phyloP scores from a whole-genome alignment of 345 rosid species.

The Camelina hispida region DNA sequence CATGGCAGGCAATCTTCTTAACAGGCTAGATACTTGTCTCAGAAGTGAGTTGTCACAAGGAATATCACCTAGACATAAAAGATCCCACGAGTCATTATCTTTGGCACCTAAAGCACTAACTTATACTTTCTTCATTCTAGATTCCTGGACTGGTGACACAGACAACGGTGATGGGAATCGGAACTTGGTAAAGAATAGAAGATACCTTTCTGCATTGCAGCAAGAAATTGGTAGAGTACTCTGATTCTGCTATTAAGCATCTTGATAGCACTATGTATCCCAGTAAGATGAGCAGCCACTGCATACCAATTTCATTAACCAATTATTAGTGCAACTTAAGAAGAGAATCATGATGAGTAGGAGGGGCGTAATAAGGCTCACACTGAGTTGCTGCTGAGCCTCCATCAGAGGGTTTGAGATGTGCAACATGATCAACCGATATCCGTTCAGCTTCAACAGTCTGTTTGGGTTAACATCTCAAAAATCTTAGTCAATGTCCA shows the following conservation, averaged over 20 bases:
- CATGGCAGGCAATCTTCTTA: slow-evolving; percentile 91
- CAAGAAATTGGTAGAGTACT: slow-evolving; percentile 91
- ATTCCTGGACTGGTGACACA: not conserved
- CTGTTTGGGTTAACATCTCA: slow-evolving; percentile 47
- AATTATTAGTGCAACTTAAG: not conserved
- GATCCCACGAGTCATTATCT: slow-evolving; percentile 28
- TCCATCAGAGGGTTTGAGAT: slow-evolving; percentile 94
- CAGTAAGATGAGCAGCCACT: slow-evolving; percentile 99
- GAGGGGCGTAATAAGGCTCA: slow-evolving; percentile 37
- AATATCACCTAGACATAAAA: slow-evolving; percentile 71
- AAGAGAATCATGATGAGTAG: not conserved
- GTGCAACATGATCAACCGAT: slow-evolving; percentile 99
- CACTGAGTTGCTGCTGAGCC: slow-evolving; percentile 98
- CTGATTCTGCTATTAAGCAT: slow-evolving; percentile 94
- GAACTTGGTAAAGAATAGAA: not conserved
- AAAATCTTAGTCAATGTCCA: not conserved
- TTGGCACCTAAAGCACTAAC: slow-evolving; percentile 13
- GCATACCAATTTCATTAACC: slow-evolving; percentile 33
- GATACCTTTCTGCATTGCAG: slow-evolving; percentile 89
- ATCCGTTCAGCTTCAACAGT: slow-evolving; percentile 98
- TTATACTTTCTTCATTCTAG: too few species aligned
- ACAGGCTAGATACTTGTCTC: slow-evolving; percentile 90
- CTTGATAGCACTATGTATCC: slow-evolving; percentile 98
- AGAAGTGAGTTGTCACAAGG: slow-evolving; percentile 91
- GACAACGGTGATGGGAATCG: not conserved